These are phyloP conservation scores for Eucalyptus guilfoylei DNA, from an alignment of 345 rosid species.

Conservation along the genomic window DNA sequence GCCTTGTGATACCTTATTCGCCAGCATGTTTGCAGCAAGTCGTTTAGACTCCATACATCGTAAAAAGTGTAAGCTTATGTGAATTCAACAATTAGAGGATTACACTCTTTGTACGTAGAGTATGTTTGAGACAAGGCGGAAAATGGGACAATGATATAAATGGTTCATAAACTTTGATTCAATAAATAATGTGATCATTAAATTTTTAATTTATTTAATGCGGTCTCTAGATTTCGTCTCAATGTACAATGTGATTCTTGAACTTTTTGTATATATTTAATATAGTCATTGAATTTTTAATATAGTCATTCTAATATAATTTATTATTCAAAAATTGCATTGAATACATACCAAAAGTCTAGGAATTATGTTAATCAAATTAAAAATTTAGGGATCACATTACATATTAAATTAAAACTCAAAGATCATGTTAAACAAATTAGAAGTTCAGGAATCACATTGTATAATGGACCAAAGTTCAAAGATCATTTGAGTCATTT, in stretches of 20 bases:
- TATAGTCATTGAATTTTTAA: too few relatives aligned
- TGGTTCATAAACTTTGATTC: fast-evolving
- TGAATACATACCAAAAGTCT: background rate
- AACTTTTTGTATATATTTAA: fast-evolving
- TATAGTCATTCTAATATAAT: too few relatives aligned
- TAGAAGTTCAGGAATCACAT: fast-evolving
- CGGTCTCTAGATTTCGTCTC: fast-evolving
- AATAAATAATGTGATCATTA: fast-evolving
- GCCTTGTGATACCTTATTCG: background rate
- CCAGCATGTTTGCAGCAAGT: background rate
- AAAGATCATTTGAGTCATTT: background rate
- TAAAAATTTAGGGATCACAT: background rate
- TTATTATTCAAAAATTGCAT: too few relatives aligned
- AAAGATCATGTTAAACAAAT: too few relatives aligned
- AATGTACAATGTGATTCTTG: fast-evolving
- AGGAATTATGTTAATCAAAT: too few relatives aligned
- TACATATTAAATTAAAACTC: too few relatives aligned
- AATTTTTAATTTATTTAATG: too few relatives aligned
- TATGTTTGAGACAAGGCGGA: background rate
- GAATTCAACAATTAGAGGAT: background rate
- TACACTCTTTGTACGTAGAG: too few relatives aligned
- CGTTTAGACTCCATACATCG: background rate
- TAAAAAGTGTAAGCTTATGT: background rate
- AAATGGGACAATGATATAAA: background rate
- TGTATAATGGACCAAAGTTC: fast-evolving